Conservation (phyloP, 129 eudicot genomes). For the Saussurea involucrata region DNA sequence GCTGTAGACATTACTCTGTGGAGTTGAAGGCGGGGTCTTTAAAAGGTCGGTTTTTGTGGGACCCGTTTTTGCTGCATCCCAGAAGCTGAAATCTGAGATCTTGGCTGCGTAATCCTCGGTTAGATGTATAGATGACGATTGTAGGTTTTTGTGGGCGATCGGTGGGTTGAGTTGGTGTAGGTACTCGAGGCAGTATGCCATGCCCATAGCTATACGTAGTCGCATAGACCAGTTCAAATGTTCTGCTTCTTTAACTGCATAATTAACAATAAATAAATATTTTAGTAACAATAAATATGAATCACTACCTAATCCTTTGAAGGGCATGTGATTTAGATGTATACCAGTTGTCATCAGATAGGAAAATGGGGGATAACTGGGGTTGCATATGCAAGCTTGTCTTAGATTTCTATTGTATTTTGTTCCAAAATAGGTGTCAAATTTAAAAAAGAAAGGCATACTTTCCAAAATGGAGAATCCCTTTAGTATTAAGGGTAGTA, state of each 20-base stretch:
- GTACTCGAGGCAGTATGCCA: constrained; percentile 77
- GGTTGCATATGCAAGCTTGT: too few relatives aligned
- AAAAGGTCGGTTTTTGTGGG: constrained; percentile 42
- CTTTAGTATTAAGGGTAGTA: neutral
- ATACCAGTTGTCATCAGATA: too few relatives aligned
- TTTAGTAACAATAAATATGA: too few relatives aligned
- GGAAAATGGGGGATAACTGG: too few relatives aligned
- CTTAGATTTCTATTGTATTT: too few relatives aligned
- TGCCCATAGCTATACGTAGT: constrained; percentile 71
- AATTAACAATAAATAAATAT: neutral
- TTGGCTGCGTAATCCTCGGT: constrained; percentile 90
- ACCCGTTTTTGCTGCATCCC: constrained; percentile 49
- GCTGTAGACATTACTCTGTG: constrained; percentile 56
- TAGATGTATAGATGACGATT: constrained; percentile 64
- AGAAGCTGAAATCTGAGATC: constrained; percentile 70
- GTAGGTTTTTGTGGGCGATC: constrained; percentile 50
- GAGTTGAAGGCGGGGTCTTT: constrained; percentile 39
- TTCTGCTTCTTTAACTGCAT: constrained; percentile 76
- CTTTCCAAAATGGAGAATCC: neutral
- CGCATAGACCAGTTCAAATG: constrained; percentile 77
- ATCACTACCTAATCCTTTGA: too few relatives aligned
- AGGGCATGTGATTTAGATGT: too few relatives aligned
- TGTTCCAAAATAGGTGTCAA: neutral
- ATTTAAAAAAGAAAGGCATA: neutral
- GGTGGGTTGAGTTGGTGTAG: constrained; percentile 77